Percentiles rank a stretch among this genome's conserved stretches.
Conservation (phyloP, 139 green algal genomes). For the Zygnema cylindricum region DNA sequence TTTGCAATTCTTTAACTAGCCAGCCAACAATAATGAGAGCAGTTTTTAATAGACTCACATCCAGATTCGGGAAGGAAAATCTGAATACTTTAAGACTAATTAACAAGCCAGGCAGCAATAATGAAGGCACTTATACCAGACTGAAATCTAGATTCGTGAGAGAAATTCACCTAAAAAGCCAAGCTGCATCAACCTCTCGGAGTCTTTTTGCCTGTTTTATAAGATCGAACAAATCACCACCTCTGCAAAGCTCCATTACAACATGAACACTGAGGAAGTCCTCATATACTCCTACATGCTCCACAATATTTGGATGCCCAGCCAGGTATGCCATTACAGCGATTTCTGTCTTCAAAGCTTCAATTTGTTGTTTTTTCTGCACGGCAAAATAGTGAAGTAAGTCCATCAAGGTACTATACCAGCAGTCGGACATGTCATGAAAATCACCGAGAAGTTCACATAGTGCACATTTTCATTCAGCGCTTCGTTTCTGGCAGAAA, state of each 20-base stretch:
- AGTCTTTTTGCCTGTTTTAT: slow-evolving; percentile 17
- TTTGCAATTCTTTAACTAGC: too few species aligned
- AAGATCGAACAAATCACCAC: slow-evolving; percentile 93
- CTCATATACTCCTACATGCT: slow-evolving; percentile 39
- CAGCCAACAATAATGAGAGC: too few species aligned
- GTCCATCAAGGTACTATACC: not conserved
- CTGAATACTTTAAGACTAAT: too few species aligned
- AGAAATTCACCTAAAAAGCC: slow-evolving; percentile 7
- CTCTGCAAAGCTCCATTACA: slow-evolving; percentile 87
- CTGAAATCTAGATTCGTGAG: not conserved
- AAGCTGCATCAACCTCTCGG: slow-evolving; percentile 10
- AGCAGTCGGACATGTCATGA: too few species aligned
- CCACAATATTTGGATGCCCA: slow-evolving; percentile 79
- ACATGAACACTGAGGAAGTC: slow-evolving; percentile 55
- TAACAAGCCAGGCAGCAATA: too few species aligned
- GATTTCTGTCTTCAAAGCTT: slow-evolving; percentile 88
- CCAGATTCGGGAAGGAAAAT: too few species aligned
- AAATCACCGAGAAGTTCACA: too few species aligned
- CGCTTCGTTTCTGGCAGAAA: too few species aligned
- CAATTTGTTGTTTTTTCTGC: slow-evolving; percentile 80
- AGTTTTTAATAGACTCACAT: too few species aligned
- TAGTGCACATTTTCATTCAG: too few species aligned
- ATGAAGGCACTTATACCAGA: not conserved
- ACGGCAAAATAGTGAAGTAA: not conserved
- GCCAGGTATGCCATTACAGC: slow-evolving; percentile 87